Evolutionary conservation across 345 rosid genomes (phyloP).

Genomic region (Geranium rotundifolium): DNA sequence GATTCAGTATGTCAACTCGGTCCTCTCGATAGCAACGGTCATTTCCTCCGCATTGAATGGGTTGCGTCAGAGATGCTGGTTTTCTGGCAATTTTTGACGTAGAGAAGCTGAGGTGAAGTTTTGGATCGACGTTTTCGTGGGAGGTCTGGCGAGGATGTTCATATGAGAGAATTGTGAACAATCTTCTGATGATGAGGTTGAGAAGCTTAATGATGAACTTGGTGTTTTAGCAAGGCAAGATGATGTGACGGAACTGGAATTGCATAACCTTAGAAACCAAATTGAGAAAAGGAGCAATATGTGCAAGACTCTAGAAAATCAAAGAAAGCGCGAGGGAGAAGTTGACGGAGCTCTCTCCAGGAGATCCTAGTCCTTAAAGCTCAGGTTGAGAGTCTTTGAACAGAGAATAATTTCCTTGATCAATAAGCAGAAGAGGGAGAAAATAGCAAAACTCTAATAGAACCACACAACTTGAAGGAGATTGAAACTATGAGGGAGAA

Average conservation of each 20-base stretch:
- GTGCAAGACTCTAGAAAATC: slow-evolving; percentile 17
- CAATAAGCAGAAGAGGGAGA: slow-evolving; percentile 7
- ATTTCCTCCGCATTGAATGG: too few relatives aligned
- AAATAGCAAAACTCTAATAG: slow-evolving; percentile 5
- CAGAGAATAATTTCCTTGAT: slow-evolving; percentile 9
- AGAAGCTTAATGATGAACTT: slow-evolving; percentile 56
- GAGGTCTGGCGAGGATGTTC: slow-evolving; percentile 49
- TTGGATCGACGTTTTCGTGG: slow-evolving; percentile 2
- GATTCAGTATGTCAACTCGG: too few relatives aligned
- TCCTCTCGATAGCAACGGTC: too few relatives aligned
- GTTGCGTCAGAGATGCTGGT: slow-evolving; percentile 16
- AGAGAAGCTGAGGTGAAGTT: slow-evolving; percentile 22
- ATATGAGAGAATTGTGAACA: slow-evolving; percentile 27
- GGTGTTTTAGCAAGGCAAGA: slow-evolving; percentile 53
- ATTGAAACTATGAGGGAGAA: slow-evolving; percentile 11
- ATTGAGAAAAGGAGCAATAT: slow-evolving; percentile 65
- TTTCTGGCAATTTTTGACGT: slow-evolving; percentile 14
- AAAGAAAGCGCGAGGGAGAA: slow-evolving; percentile 18
- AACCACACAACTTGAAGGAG: slow-evolving; percentile 1
- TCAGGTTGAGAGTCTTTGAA: slow-evolving; percentile 12
- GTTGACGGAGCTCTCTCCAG: background rate
- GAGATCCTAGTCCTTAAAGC: slow-evolving; percentile 2
- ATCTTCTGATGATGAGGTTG: slow-evolving; percentile 42
- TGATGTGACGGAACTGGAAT: slow-evolving; percentile 71
- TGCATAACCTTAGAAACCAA: slow-evolving; percentile 75